Evolutionary conservation across 2,329 filamentous ascomycete species (phyloP).

Genomic region (Emergomyces orientalis): DNA sequence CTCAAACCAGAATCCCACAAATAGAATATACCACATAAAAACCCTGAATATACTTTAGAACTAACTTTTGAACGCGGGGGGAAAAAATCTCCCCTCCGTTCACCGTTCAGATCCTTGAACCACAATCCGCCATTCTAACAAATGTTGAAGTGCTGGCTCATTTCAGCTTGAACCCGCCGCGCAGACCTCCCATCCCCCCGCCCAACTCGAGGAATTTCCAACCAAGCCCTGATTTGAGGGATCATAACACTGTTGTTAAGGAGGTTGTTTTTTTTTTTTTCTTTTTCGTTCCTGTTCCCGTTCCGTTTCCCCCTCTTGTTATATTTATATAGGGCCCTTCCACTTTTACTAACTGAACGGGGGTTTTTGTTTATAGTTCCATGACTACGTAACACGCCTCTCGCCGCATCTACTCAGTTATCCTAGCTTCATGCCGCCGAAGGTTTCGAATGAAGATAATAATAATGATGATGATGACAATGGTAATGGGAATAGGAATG

Average conservation of each 20-base stretch:
- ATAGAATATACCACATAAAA: neutral
- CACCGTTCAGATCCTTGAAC: constrained; percentile 35
- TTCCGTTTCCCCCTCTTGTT: neutral
- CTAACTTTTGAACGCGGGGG: neutral
- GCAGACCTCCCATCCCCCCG: constrained; percentile 32
- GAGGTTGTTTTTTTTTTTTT: constrained; percentile 26
- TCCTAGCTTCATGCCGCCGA: constrained; percentile 22
- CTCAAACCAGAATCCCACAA: neutral
- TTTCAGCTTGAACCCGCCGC: constrained; percentile 33
- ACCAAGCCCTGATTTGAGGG: constrained; percentile 35
- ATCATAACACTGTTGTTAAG: constrained; percentile 39
- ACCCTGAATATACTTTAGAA: neutral
- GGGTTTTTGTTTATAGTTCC: constrained; percentile 24
- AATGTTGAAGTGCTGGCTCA: constrained; percentile 39
- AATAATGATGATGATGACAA: constrained; percentile 18
- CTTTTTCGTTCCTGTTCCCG: neutral
- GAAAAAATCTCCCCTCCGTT: neutral
- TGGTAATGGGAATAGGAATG: neutral
- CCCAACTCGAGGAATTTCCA: constrained; percentile 30
- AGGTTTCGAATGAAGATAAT: constrained; percentile 1
- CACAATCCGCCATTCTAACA: constrained; percentile 36
- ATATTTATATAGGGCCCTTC: too few species aligned
- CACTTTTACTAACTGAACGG: neutral
- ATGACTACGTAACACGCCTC: constrained; percentile 34
- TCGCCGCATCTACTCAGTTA: constrained; percentile 34